Percentiles rank a stretch among this genome's conserved stretches.
These are phyloP conservation scores for Chytriomyces sp. DNA, from an alignment of 192 early-diverging fungal species.

Conservation along the genomic window DNA sequence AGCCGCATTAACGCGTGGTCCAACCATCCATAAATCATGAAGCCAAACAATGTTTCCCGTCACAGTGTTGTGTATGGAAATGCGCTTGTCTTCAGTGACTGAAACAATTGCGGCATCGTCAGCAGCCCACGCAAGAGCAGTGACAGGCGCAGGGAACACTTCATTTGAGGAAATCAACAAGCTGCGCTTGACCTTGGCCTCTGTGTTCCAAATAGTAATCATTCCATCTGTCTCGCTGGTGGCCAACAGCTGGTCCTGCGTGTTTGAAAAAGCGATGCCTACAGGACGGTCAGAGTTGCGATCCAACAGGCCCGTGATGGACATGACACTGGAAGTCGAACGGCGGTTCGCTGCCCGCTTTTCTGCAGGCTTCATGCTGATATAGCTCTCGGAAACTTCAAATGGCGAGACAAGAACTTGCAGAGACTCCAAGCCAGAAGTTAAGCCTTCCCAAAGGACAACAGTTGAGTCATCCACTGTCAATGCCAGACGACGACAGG, in stretches of 20 bases:
- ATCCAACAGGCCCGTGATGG: constrained; percentile 17
- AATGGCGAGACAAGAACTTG: constrained; percentile 21
- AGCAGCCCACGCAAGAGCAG: constrained; percentile 27
- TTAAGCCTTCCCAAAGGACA: constrained; percentile 30
- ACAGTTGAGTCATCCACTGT: constrained; percentile 30
- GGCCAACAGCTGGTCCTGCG: constrained; percentile 32
- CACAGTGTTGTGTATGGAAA: constrained; percentile 36
- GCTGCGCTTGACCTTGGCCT: constrained; percentile 31
- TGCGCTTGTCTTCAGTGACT: constrained; percentile 32
- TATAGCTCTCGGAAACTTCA: constrained; percentile 4
- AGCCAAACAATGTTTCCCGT: constrained; percentile 37
- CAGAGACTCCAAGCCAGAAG: background rate
- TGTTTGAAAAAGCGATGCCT: constrained; percentile 30
- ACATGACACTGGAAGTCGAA: constrained; percentile 18
- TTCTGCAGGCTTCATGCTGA: constrained; percentile 16
- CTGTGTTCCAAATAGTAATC: constrained; percentile 36
- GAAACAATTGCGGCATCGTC: constrained; percentile 36
- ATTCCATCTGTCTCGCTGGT: constrained; percentile 29
- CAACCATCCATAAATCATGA: constrained; percentile 36
- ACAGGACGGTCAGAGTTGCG: constrained; percentile 28
- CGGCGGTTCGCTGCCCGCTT: constrained; percentile 9
- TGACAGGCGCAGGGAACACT: constrained; percentile 26
- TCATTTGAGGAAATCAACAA: constrained; percentile 33
- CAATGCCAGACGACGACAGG: constrained; percentile 14
- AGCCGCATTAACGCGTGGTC: constrained; percentile 17